Base-by-base conservation (phyloP, 176 grass and related monocot species). In the Ampelocalamus luodianensis region DNA sequence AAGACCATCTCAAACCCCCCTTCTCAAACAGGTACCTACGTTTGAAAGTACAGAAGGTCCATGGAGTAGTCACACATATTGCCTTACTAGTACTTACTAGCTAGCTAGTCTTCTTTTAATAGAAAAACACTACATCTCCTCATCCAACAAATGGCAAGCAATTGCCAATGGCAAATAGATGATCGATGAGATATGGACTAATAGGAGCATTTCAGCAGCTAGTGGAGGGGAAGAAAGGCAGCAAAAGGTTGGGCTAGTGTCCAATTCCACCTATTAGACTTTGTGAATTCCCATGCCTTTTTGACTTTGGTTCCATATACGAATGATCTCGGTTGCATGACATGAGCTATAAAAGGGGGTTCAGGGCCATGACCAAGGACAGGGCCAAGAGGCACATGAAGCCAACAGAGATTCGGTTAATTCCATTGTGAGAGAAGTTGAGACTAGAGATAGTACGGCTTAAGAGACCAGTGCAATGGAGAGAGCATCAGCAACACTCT, bases 261-360 rank as follows among this genome's bases (percentile, higher is more conserved):
- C 66, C 48, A 85, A 71, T 90, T 82, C 78, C 83, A 86, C 83
- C 51, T 27, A 75, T 70, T 87, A 43, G 80, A 90, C 80, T 84
- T 76, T 84, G 89, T 16, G 50, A 87, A 80, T 84, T 42, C 76
- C 32, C 48, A 79, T 27, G 9, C 68, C 80, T 80, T 90, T 90
- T 90, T 90, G 85, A 90, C 85, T 87, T 87, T 70, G 62, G 18
- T 53, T 51, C 75, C 89, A 43, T 62, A 8, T 80, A 80, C 68
- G 85, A 84, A 83, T 75, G 79, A 87, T 90, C 85, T 84, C 87
- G 85, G 75, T 44, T 73, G 75, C 68, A 80, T 80, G 80, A 45
- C 68, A 87, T 75, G 34, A 22, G 60, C 85, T 9, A 83, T 87
- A 90, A 74, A 87, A 68, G 16, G 79, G 74, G 85, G 32, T 68